Base-by-base conservation (phyloP, 352 stramenopile genomes). In the Albugo laibachii region DNA sequence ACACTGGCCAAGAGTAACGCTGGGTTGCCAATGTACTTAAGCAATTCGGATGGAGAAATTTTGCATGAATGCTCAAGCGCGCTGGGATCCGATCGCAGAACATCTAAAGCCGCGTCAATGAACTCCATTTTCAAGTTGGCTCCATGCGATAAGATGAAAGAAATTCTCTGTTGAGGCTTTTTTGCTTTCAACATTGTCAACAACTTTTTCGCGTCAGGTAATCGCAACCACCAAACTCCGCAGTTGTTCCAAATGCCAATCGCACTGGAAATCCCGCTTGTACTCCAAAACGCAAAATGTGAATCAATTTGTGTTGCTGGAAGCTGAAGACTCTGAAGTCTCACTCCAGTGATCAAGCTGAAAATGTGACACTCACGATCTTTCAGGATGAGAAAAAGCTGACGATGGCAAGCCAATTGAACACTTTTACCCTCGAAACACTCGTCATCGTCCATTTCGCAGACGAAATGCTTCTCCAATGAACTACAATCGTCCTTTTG, bases 1-100 rank as follows among this genome's bases (percentile, higher is more conserved):
- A 83, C 54, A 19, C 79, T 54, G n/a, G 76, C 66, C 11, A 92
- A 58, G 16, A 92, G 47, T 11, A 87, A 60, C 8, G 72, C 63
- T 13, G 79, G 76, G 38, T 63, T 83, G 14, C 72, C 77, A 14
- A 85, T 62, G 8, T 31, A 31, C 8, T 8, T 31, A 3, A 31
- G 3, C 24, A 31, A 8, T 10, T 31, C 8, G 24, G 3, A 31
- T 31, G 24, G 3, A 8, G 24, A 31, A 8, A 31, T 3, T 8
- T 31, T 31, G 24, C 24, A 31, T 43, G 50, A 48, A n/a, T 46
- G 38, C 10, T 62, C 46, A 13, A 61, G 60, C 1, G 50, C 41
- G 35, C 45, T 51, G 34, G 35, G 18, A 11, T 51, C 42, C 12
- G 57, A 57, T 41, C 78, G 57, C 16, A 89, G 54, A 20, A 80